These are phyloP conservation scores for Ceratocystis papillata DNA, from an alignment of 2,329 filamentous ascomycete species.

Conservation along the genomic window DNA sequence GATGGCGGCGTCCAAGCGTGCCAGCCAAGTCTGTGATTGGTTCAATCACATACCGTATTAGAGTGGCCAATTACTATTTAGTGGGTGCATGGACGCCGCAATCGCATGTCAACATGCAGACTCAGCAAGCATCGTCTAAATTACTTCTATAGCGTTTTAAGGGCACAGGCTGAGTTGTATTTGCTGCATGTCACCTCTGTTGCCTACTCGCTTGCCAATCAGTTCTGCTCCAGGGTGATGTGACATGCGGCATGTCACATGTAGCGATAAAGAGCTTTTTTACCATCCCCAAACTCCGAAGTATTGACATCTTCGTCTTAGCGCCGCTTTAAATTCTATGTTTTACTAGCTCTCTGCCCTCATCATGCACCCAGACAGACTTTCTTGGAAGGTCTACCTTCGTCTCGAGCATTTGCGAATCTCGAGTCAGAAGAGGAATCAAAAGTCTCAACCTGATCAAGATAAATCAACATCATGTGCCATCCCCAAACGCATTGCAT, in stretches of 20 bases:
- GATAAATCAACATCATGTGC: too few relatives aligned
- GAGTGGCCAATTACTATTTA: not conserved
- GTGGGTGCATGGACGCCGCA: not conserved
- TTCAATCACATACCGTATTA: not conserved
- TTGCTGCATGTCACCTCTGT: not conserved
- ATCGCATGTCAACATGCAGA: not conserved
- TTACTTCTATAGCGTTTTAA: not conserved
- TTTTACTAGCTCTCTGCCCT: too few relatives aligned
- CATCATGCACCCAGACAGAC: too few relatives aligned
- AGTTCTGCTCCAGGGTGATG: not conserved
- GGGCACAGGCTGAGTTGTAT: not conserved
- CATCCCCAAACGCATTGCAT: too few relatives aligned
- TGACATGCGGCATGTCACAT: not conserved
- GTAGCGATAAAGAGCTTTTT: not conserved
- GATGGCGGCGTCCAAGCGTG: slow-evolving; percentile 10
- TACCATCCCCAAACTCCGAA: too few relatives aligned
- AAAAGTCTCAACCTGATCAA: too few relatives aligned
- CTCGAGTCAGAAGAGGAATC: too few relatives aligned
- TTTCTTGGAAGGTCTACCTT: too few relatives aligned
- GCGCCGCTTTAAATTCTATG: too few relatives aligned
- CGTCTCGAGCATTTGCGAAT: too few relatives aligned
- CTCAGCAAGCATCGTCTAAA: not conserved
- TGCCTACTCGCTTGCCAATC: not conserved
- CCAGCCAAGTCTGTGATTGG: slow-evolving; percentile 4
- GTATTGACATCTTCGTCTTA: too few relatives aligned